Evolutionary conservation across 345 rosid genomes (phyloP).

Genomic region (Hibiscus mutabilis): DNA sequence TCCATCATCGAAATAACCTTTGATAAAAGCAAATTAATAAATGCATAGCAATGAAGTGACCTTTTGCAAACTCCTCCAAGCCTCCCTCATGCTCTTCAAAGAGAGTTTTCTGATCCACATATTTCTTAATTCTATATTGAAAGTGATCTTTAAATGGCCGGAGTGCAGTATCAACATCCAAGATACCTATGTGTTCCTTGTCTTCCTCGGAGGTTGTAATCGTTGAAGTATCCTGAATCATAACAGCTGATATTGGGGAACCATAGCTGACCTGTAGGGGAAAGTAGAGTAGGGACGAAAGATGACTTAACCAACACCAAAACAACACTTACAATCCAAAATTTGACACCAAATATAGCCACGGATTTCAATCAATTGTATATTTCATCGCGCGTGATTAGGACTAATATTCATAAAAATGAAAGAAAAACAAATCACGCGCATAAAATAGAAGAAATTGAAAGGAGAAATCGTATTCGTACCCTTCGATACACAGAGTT

Average conservation of each 20-base stretch:
- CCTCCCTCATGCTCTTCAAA: slow-evolving; percentile 57
- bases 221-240: slow-evolving; percentile 36
- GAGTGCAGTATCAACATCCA: slow-evolving; percentile 41
- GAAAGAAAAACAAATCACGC: neutral
- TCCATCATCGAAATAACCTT: neutral
- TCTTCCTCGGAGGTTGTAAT: slow-evolving; percentile 31
- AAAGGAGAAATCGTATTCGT: slow-evolving; percentile 26
- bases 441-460: neutral
- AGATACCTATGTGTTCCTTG: slow-evolving; percentile 36
- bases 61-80: slow-evolving; percentile 62
- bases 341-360: neutral
- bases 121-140: slow-evolving; percentile 43
- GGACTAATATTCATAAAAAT: neutral
- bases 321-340: neutral
- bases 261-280: slow-evolving; percentile 19
- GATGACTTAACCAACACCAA: neutral
- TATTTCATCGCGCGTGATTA: neutral
- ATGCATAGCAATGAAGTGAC: slow-evolving; percentile 21
- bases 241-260: slow-evolving; percentile 32
- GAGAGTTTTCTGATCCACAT: slow-evolving; percentile 41
- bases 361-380: neutral
- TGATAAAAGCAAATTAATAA: neutral
- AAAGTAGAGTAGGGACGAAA: neutral
- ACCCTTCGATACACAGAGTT: slow-evolving; percentile 23
- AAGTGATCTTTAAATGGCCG: slow-evolving; percentile 59